Conservation (phyloP, 495 filamentous ascomycete species). For the Aspergillus homomorphus region DNA sequence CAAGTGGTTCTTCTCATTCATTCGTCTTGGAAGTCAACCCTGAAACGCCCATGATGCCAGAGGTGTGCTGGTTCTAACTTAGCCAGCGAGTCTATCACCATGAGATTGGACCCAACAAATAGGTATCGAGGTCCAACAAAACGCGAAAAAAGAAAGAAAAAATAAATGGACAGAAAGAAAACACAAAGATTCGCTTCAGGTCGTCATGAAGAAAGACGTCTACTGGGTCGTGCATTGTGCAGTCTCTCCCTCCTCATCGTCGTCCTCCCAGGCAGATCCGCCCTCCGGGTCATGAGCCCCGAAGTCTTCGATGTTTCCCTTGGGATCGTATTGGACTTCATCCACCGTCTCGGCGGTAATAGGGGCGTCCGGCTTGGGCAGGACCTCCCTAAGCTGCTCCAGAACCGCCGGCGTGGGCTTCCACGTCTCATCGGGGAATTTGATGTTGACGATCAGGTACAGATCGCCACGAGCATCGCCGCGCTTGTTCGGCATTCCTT, state of each 20-base stretch:
- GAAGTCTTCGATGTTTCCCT: conserved; percentile 77
- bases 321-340: conserved; percentile 80
- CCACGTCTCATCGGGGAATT: conserved; percentile 88
- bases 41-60: conserved; percentile 24
- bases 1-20: not conserved
- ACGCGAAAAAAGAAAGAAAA: conserved; percentile 8
- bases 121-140: conserved; percentile 14
- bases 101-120: conserved; percentile 9
- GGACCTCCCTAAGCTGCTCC: conserved; percentile 64
- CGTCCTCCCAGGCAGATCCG: conserved; percentile 77
- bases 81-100: conserved; percentile 22
- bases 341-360: conserved; percentile 73
- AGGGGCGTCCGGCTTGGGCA: conserved; percentile 60
- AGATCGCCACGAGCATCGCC: conserved; percentile 81
- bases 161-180: conserved; percentile 5
- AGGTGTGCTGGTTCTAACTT: conserved; percentile 13
- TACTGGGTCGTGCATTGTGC: conserved; percentile 87
- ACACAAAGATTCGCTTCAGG: no score
- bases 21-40: not conserved
- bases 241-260: conserved; percentile 61
- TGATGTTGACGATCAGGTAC: conserved; percentile 79
- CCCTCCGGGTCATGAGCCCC: conserved; percentile 66
- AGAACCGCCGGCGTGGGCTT: conserved; percentile 63
- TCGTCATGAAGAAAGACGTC: no score
- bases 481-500: conserved; percentile 92